These are phyloP conservation scores for Cornus controversa DNA, from an alignment of 148 eudicot species.

Conservation along the genomic window DNA sequence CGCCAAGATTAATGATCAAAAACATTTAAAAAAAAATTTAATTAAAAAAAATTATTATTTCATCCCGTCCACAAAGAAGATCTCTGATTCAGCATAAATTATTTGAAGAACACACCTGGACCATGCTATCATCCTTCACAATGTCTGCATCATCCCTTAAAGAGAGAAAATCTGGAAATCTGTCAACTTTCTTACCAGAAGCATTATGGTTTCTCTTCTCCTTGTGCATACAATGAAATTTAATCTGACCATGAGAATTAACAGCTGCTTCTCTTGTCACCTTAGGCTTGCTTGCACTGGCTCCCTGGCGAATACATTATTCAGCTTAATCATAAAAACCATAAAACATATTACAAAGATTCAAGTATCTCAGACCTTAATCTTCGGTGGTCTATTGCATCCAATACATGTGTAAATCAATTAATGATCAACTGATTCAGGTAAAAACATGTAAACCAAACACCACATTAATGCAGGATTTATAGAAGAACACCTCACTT, in stretches of 20 bases:
- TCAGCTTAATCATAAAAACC: too few relatives aligned
- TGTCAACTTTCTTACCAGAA: constrained; percentile 29
- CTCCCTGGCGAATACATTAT: constrained; percentile 29
- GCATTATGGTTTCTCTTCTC: constrained; percentile 4
- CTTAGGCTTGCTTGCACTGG: constrained; percentile 14
- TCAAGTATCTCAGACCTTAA: background rate
- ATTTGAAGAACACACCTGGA: constrained; percentile 40
- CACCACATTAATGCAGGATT: background rate
- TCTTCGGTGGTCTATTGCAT: constrained; percentile 1
- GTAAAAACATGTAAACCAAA: background rate
- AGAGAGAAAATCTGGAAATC: constrained; percentile 15
- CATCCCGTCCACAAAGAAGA: background rate
- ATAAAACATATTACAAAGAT: too few relatives aligned
- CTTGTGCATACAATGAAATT: constrained; percentile 1
- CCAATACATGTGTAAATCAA: background rate
- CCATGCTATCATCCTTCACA: constrained; percentile 30
- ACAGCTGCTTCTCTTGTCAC: constrained; percentile 13
- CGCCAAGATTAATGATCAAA: constrained; percentile 2
- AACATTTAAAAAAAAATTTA: background rate
- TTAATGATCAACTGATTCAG: background rate
- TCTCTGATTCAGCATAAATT: background rate
- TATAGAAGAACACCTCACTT: background rate
- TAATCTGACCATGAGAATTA: constrained; percentile 4
- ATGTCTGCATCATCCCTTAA: constrained; percentile 28
- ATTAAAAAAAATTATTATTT: background rate